Percentiles rank a stretch among this genome's conserved stretches.
Conservation (phyloP, 176 grass and related monocot species). For the Elaeis guineensis region DNA sequence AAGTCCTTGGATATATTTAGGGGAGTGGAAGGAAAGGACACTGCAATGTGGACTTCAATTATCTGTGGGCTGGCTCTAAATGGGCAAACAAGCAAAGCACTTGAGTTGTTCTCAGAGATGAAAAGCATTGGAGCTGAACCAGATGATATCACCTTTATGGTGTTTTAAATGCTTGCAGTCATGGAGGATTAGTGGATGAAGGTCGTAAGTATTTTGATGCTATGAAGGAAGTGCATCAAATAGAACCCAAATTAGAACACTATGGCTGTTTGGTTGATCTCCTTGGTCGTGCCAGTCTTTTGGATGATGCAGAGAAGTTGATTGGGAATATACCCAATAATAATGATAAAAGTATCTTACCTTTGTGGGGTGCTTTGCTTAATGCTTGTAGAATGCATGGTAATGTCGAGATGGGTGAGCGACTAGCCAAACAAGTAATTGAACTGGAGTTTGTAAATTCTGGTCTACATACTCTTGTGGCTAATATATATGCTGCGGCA, state of each 20-base stretch:
- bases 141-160: conserved; percentile 40
- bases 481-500: conserved; percentile 58
- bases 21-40: conserved; percentile 26
- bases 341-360: conserved; percentile 22
- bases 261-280: conserved; percentile 60
- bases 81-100: conserved; percentile 43
- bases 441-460: conserved; percentile 26
- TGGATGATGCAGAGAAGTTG: conserved; percentile 55
- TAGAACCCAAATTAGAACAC: conserved; percentile 50
- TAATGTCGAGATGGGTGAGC: conserved; percentile 40
- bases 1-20: conserved; percentile 38
- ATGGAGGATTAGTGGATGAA: conserved; percentile 61
- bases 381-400: conserved; percentile 46
- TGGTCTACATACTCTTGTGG: conserved; percentile 45
- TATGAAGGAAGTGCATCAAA: conserved; percentile 41
- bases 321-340: conserved; percentile 24
- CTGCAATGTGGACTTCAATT: conserved; percentile 44
- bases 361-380: conserved; percentile 47
- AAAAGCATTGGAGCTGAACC: conserved; percentile 24
- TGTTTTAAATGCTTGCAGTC: conserved; percentile 48
- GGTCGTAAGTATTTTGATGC: conserved; percentile 29
- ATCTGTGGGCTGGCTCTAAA: conserved; percentile 52
- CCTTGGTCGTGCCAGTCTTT: conserved; percentile 41
- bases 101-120: conserved; percentile 51
- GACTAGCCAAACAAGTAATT: conserved; percentile 32